These are phyloP conservation scores for Pseudocercospora ulei DNA, from an alignment of 2,329 filamentous ascomycete species.

Conservation along the genomic window DNA sequence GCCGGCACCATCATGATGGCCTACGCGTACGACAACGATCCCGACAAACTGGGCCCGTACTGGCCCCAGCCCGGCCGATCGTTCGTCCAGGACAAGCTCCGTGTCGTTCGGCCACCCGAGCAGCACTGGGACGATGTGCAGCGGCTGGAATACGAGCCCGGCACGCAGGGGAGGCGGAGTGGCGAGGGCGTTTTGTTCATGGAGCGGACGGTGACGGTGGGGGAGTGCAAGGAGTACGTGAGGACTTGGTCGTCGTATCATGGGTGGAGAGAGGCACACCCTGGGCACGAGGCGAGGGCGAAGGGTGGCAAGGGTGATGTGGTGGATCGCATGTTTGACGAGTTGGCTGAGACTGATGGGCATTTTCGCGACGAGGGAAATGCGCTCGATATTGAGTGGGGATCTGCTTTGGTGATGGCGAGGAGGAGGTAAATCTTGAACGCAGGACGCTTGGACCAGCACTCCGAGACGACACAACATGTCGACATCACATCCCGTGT, in stretches of 20 bases:
- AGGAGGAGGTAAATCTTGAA: constrained; percentile 37
- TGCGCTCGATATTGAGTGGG: constrained; percentile 53
- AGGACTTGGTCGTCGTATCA: constrained; percentile 53
- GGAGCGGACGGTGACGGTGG: constrained; percentile 47
- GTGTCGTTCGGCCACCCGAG: constrained; percentile 46
- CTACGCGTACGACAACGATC: constrained; percentile 46
- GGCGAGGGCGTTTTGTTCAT: constrained; percentile 44
- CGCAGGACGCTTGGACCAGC: no score
- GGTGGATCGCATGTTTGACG: constrained; percentile 53
- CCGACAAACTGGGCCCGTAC: constrained; percentile 47
- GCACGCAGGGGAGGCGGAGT: constrained; percentile 35
- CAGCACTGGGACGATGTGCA: constrained; percentile 46
- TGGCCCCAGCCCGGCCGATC: constrained; percentile 54
- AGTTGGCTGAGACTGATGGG: constrained; percentile 46
- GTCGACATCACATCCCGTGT: no score
- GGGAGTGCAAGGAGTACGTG: constrained; percentile 52
- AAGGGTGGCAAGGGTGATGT: constrained; percentile 53
- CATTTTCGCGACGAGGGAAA: constrained; percentile 44
- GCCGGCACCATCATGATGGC: constrained; percentile 48
- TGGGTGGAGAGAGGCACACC: constrained; percentile 51
- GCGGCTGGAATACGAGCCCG: constrained; percentile 51
- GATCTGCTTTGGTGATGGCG: constrained; percentile 51
- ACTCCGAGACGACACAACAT: no score
- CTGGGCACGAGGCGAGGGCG: constrained; percentile 42
- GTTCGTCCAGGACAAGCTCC: constrained; percentile 46